Evolutionary conservation across 805 yeast species (phyloP).

Genomic region (Candida ovalis): DNA sequence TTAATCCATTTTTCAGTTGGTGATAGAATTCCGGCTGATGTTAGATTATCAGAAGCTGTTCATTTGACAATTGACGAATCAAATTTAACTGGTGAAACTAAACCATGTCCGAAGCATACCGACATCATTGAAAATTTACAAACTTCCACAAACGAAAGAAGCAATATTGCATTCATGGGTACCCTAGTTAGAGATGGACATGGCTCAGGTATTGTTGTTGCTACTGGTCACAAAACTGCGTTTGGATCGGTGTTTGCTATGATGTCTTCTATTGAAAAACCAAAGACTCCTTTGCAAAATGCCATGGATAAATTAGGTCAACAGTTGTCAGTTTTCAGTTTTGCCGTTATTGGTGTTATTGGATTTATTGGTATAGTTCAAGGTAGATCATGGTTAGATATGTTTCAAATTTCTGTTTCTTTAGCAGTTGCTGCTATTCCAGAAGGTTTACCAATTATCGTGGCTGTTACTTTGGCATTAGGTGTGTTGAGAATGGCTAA

Average conservation of each 20-base stretch:
- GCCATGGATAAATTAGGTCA: constrained; percentile 96
- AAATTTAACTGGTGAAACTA: constrained; percentile 91
- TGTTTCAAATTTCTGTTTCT: constrained; percentile 97
- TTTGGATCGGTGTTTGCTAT: constrained; percentile 93
- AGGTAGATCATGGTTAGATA: constrained; percentile 94
- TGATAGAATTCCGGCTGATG: constrained; percentile 95
- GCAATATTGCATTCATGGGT: constrained; percentile 91
- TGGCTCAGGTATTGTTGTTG: constrained; percentile 89
- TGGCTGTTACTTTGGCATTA: constrained; percentile 92
- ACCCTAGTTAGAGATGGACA: constrained; percentile 95
- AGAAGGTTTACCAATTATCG: constrained; percentile 97
- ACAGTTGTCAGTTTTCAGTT: constrained; percentile 80
- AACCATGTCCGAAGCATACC: constrained; percentile 69
- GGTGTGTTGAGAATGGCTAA: constrained; percentile 97
- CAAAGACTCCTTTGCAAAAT: constrained; percentile 93
- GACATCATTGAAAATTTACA: constrained; percentile 36
- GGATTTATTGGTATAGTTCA: constrained; percentile 86
- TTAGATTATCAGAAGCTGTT: constrained; percentile 73
- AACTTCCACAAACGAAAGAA: constrained; percentile 51
- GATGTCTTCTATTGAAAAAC: constrained; percentile 94
- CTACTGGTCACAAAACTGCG: constrained; percentile 85
- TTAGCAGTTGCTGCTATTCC: constrained; percentile 99
- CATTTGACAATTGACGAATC: constrained; percentile 89
- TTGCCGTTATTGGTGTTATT: constrained; percentile 85
- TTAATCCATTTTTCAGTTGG: constrained; percentile 86